Evolutionary conservation across 352 stramenopile genomes (phyloP), one percentile per base, ranked within the genome.

Genomic region (Phytophthora macrochlamydospora): DNA sequence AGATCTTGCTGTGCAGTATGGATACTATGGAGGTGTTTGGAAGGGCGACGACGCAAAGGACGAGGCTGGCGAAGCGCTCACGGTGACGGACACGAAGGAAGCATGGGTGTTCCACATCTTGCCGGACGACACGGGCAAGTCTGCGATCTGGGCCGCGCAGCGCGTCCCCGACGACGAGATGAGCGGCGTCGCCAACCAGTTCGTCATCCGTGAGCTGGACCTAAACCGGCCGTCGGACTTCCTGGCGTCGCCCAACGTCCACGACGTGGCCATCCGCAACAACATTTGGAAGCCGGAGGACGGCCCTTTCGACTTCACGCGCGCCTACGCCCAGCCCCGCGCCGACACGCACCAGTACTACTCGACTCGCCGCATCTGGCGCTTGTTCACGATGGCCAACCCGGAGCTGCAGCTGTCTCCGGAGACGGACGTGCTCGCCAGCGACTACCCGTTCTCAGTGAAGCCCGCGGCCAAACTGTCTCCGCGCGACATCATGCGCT

Each of bases 81-180:
- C 83, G 1, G 90, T 98, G 11, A 92, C 83, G 2, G 96, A 99
- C 73, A 76, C 87, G 3, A 81, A 81, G 18, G 93, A 99, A 59
- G 92, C 83, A 33, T 99, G 95, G 95, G 90, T 99, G 51, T 98
- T 99, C 71, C 96, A 99, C 71, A 97, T 99, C 48, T 59, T 98
- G 37, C 89, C 94, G 0, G 94, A 99, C 63, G 92, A 97, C 54
- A 98, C 94, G 9, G 91, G 93, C 5, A 84, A 79, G 44, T 95
- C 83, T n/a, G 95, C 94, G 7, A 81, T 98, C 52, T 99, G 95
- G 95, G 95, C 83, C 8, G 96, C 96, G 12, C 92, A 99, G 80
- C 89, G 90, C 33, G 83, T 99, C 1, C 89, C 88, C 0, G 87
- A 97, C 42, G 79, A 92, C 62, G 83, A 98, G 63, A 79, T 95